Evolutionary conservation across 2,329 filamentous ascomycete genomes (phyloP).

Genomic region (Penicillium rolfsii): DNA sequence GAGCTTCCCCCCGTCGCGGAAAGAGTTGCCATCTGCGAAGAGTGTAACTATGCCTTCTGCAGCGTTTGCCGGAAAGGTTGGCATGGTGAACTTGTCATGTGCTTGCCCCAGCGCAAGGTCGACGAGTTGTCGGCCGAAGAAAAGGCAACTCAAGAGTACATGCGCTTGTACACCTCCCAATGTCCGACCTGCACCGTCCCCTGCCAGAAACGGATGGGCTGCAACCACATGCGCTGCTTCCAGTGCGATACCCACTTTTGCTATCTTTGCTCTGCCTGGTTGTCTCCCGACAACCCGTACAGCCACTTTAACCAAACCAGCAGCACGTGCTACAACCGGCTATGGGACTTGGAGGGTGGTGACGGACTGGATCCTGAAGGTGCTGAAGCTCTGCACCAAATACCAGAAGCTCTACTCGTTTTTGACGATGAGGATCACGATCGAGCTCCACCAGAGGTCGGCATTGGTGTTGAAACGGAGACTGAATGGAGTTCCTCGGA

Average conservation of each 20-base stretch:
- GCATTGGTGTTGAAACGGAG: slow-evolving; percentile 30
- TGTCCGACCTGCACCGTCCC: slow-evolving; percentile 87
- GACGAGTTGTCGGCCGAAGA: slow-evolving; percentile 80
- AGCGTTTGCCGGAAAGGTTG: slow-evolving; percentile 74
- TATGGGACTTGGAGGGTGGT: slow-evolving; percentile 88
- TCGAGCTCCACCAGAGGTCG: slow-evolving; percentile 16
- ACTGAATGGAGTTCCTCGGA: slow-evolving; percentile 35
- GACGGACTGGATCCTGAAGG: slow-evolving; percentile 59
- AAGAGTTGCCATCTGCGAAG: slow-evolving; percentile 80
- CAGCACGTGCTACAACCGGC: slow-evolving; percentile 75
- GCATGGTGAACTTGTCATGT: slow-evolving; percentile 86
- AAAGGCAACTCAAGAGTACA: slow-evolving; percentile 81
- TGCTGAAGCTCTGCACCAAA: slow-evolving; percentile 46
- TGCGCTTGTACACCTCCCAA: slow-evolving; percentile 77
- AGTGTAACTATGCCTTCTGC: slow-evolving; percentile 90
- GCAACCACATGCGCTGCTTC: slow-evolving; percentile 96
- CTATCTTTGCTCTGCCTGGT: slow-evolving; percentile 88
- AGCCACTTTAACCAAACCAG: slow-evolving; percentile 77
- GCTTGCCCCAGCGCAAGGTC: slow-evolving; percentile 63
- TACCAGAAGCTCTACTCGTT: slow-evolving; percentile 43
- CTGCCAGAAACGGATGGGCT: slow-evolving; percentile 87
- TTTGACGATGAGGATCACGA: slow-evolving; percentile 36
- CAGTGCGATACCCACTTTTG: slow-evolving; percentile 92
- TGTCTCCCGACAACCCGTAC: slow-evolving; percentile 80
- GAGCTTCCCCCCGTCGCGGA: slow-evolving; percentile 59